Evolutionary conservation across 345 rosid genomes (phyloP).

Genomic region (Anastatica hierochuntica): DNA sequence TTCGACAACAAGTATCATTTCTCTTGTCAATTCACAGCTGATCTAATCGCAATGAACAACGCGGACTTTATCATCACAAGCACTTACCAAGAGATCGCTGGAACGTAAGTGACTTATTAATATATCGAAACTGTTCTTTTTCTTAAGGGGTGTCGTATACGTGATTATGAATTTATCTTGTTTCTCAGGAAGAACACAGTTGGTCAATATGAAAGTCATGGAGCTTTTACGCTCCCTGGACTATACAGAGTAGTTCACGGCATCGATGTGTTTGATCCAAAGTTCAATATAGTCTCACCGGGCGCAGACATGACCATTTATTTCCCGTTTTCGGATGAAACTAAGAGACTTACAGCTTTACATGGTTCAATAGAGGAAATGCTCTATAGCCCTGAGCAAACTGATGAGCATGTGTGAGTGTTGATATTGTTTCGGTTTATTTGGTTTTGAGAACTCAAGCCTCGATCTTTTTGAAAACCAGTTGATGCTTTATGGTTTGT

Average conservation of each 20-base stretch:
- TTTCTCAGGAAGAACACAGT: constrained; percentile 76
- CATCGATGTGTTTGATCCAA: constrained; percentile 93
- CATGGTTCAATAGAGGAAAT: constrained; percentile 81
- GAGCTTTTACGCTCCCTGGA: constrained; percentile 89
- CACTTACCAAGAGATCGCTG: constrained; percentile 97
- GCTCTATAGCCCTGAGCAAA: constrained; percentile 66
- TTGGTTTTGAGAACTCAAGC: not conserved
- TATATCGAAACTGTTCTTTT: not conserved
- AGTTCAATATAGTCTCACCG: constrained; percentile 95
- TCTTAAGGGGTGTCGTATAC: not conserved
- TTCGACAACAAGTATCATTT: constrained; percentile 91
- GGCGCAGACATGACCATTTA: constrained; percentile 97
- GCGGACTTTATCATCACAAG: constrained; percentile 98
- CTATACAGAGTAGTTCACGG: constrained; percentile 90
- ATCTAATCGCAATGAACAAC: constrained; percentile 86
- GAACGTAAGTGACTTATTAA: constrained; percentile 51
- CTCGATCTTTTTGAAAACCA: not conserved
- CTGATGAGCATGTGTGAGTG: constrained; percentile 72
- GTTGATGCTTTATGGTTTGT: not conserved
- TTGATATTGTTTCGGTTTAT: not conserved
- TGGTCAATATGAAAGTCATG: constrained; percentile 96
- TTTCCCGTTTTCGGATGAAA: constrained; percentile 59
- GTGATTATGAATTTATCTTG: not conserved
- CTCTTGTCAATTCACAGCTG: constrained; percentile 98
- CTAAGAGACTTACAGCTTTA: constrained; percentile 62